Percentiles rank a stretch among this genome's conserved stretches.
Evolutionary conservation across 23 red algal species (phyloP).

Genomic region (Gracilaria vermiculophylla): DNA sequence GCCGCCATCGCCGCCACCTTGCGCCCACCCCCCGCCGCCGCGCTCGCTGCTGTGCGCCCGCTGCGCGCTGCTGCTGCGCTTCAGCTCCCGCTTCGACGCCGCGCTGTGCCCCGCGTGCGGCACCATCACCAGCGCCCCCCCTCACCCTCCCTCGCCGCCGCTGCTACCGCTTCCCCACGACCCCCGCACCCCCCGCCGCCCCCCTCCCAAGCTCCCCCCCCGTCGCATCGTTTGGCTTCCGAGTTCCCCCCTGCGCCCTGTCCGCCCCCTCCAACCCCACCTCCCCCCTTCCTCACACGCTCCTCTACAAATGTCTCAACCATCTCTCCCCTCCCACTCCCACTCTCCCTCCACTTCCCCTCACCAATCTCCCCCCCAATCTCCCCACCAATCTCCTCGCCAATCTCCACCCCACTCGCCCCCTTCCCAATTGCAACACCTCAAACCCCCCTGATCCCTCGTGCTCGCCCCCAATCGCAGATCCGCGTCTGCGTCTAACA

Average conservation of each 20-base stretch:
- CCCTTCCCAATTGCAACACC: background rate
- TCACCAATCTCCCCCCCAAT: background rate
- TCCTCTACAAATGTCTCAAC: background rate
- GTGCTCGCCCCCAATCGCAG: too few relatives aligned
- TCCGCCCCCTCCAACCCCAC: background rate
- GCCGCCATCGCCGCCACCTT: background rate
- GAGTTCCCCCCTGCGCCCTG: conserved; percentile 9
- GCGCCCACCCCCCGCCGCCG: background rate
- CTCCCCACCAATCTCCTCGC: too few relatives aligned
- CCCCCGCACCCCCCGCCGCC: background rate
- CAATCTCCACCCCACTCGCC: too few relatives aligned
- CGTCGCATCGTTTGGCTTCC: conserved; percentile 41
- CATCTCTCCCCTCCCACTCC: background rate
- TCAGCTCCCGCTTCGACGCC: background rate
- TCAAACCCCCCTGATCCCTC: too few relatives aligned
- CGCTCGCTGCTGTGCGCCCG: conserved; percentile 7
- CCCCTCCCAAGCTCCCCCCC: conserved; percentile 27
- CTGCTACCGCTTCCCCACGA: background rate
- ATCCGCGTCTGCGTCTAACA: background rate
- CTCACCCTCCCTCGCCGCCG: background rate
- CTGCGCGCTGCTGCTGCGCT: conserved; percentile 15
- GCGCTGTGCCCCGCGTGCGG: conserved; percentile 27
- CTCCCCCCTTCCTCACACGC: background rate
- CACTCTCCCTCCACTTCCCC: background rate
- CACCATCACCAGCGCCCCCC: background rate